Percentiles rank a stretch among this genome's conserved stretches.
Conservation (phyloP, 805 yeast species). For the Groenewaldozyma salmanticensis region DNA sequence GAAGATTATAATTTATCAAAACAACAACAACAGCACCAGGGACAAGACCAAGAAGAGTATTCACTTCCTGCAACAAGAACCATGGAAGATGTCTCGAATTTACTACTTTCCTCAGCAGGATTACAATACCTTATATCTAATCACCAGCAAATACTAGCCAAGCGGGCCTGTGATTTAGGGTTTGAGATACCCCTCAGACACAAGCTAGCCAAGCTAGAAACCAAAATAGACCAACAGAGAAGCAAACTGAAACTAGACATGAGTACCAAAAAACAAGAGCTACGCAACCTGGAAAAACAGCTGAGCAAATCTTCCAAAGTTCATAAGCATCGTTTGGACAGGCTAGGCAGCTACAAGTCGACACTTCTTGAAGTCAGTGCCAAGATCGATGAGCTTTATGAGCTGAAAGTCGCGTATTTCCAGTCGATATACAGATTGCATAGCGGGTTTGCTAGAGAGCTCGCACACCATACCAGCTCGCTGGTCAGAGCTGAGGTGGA, state of each 20-base stretch:
- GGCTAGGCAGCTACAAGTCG: constrained; percentile 38
- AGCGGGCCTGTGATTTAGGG: constrained; percentile 39
- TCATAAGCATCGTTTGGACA: neutral
- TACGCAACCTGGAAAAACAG: constrained; percentile 28
- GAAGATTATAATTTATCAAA: too few relatives aligned
- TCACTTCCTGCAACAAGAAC: too few relatives aligned
- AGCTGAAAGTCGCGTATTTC: constrained; percentile 65
- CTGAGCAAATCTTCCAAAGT: neutral
- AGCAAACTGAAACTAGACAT: constrained; percentile 44
- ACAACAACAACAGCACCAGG: too few relatives aligned
- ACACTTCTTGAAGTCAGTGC: constrained; percentile 58
- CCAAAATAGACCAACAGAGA: constrained; percentile 39
- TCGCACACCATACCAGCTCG: constrained; percentile 49
- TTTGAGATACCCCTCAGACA: constrained; percentile 45
- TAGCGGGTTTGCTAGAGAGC: constrained; percentile 47
- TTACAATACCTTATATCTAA: constrained; percentile 66
- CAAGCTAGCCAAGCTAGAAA: constrained; percentile 37
- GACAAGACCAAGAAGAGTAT: too few relatives aligned
- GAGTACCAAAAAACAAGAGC: constrained; percentile 39
- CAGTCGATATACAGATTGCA: constrained; percentile 52
- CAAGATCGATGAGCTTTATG: constrained; percentile 72
- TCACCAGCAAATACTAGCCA: constrained; percentile 62
- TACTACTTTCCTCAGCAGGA: constrained; percentile 59
- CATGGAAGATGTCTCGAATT: neutral
- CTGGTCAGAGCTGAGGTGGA: constrained; percentile 73